These are phyloP conservation scores for Phyllostachys edulis DNA, from an alignment of 176 grass and related monocot species.

Conservation along the genomic window DNA sequence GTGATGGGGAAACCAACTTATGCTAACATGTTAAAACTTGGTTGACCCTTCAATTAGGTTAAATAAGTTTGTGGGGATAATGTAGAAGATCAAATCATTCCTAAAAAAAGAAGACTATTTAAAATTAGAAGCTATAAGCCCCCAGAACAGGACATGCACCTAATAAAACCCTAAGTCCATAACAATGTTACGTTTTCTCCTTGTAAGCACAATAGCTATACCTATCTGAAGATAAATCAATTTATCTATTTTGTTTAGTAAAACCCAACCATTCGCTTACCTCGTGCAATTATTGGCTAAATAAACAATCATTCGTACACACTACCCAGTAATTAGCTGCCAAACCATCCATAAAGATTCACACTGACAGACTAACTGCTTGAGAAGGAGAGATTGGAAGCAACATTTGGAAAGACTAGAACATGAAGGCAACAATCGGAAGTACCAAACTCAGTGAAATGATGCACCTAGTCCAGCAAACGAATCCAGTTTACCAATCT, in stretches of 20 bases:
- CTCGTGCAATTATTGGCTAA: neutral
- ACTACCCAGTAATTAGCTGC: too few species aligned
- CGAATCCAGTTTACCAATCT: neutral
- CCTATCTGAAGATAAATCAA: neutral
- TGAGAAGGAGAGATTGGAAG: too few species aligned
- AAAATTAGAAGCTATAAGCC: neutral
- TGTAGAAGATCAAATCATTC: neutral
- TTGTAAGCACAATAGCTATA: neutral
- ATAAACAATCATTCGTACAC: neutral
- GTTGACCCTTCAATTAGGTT: neutral
- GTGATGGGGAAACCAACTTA: neutral
- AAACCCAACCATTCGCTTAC: neutral
- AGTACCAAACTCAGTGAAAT: neutral
- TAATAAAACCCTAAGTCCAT: neutral
- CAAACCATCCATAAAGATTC: too few species aligned
- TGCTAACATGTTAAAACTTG: neutral
- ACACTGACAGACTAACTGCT: too few species aligned
- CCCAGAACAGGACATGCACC: neutral
- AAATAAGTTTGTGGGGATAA: neutral
- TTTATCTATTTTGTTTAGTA: neutral
- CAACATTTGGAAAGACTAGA: neutral
- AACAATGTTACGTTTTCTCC: neutral
- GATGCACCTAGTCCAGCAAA: neutral
- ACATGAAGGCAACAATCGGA: neutral
- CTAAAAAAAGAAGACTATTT: neutral